Evolutionary conservation across 169 alveolate species (phyloP), one percentile per base, ranked within the genome.

Genomic region (Ichthyophthirius multifiliis): DNA sequence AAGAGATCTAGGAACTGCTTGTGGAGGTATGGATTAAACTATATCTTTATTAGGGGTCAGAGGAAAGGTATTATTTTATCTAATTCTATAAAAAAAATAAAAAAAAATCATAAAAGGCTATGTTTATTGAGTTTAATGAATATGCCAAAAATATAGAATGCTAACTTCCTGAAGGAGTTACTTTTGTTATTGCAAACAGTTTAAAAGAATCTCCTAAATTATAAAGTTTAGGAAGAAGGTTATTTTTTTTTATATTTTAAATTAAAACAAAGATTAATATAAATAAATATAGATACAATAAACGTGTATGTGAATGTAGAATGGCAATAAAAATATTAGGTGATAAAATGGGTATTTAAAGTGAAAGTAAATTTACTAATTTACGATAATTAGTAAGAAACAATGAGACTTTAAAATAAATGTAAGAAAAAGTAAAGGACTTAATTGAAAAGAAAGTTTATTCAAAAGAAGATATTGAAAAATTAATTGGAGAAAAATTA

Each of bases 21-120:
- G 94, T 27, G 97, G 96, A 48, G 96, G 96, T 6, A 91, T 91
- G 95, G 97, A 91, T 67, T 89, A 91, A 80, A 87, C 96, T 32
- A 88, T 89, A 7, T 87, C 93, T 35, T 82, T 93, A 13, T 65
- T 90, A 39, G 94, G 85, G 12, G 89, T 88, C 30, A 48, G 75
- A 32, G 87, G 83, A 43, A 30, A 41, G 32, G 83, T 71, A 39
- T 43, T 44, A 45, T 9, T 41, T 41, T 9, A 48, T 48, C 31
- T 20, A 16, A 9, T 48, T 7, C 31, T 9, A 9, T 7, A n/a
- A n/a, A 48, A 10, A 20, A n/a, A n/a, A 48, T 48, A 7, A 7
- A 45, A 47, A 82, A 82, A 43, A 37, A 43, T 4, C 13, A 55
- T 27, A 0, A 27, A 27, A 55, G 71, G 96, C 92, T n/a, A 75